phyloP scores from a whole-genome alignment of 768 basidiomycete species.

The Lepiota brunneoincarnata region DNA sequence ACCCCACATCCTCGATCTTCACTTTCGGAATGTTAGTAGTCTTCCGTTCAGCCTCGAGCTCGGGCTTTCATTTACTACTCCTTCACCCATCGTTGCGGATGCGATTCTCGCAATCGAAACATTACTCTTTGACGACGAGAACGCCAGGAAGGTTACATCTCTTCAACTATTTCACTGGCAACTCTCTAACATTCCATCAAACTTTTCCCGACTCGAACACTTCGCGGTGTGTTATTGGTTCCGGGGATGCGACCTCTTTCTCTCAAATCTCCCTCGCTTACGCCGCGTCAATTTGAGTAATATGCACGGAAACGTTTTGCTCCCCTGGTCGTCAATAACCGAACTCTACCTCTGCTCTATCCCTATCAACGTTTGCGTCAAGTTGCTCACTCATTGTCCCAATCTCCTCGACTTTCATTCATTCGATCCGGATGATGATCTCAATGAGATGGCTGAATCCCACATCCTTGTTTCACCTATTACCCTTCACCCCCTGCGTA shows the following conservation, averaged over 20 bases:
- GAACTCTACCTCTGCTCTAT: background rate
- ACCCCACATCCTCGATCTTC: background rate
- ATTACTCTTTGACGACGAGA: background rate
- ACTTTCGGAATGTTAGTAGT: background rate
- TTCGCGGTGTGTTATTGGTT: background rate
- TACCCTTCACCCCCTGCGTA: too few relatives aligned
- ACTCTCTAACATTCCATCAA: background rate
- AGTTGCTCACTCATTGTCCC: background rate
- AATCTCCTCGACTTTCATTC: background rate
- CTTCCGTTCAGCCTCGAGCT: background rate
- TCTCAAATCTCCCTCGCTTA: background rate
- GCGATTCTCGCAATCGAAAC: background rate
- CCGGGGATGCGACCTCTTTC: background rate
- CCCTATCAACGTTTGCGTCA: background rate
- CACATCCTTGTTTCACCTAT: too few relatives aligned
- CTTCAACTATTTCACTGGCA: background rate
- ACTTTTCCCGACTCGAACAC: background rate
- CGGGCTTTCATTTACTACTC: background rate
- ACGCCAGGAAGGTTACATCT: background rate
- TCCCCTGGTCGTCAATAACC: background rate
- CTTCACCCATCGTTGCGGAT: background rate
- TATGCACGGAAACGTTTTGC: too few relatives aligned
- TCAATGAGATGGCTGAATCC: too few relatives aligned
- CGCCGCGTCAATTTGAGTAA: background rate
- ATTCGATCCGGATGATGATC: too few relatives aligned